Evolutionary conservation across 805 yeast genomes (phyloP), one percentile per base, ranked within the genome.

Genomic region (Saccharomyces paradoxus): DNA sequence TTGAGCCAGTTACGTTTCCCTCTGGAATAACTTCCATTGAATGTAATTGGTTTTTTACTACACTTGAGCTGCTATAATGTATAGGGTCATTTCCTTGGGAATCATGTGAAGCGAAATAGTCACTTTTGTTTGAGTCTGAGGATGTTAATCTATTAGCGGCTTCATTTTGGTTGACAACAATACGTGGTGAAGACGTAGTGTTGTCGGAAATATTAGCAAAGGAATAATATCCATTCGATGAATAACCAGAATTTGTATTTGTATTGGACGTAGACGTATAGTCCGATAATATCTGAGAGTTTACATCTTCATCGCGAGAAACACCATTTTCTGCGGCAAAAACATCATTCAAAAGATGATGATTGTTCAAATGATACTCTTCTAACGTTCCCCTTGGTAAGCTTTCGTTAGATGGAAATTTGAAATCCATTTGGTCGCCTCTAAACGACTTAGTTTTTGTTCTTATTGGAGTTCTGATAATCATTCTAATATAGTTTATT

Each of bases 341-440:
- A 10, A 53, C 50, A 24, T 60, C 66, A 48, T 67, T 67, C 26
- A 69, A 53, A 31, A 68, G 32, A 51, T 62, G 64, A 54, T 67
- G 71, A 48, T 68, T 68, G 49, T 60, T 66, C 58, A 65, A 48
- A 22, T 61, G 63, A 26, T 56, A 55, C 37, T 63, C 66, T 24
- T 64, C 60, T 4, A 57, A 32, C 2, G 50, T 41, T 3, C 48
- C 49, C 3, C 55, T 50, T 24, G 58, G 62, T 44, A 59, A 49
- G 46, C 58, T 60, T 50, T 69, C 74, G 3, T 57, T 58, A 5
- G 69, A 64, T 14, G 78, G 78, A 52, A 74, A 74, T 52, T 67
- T 66, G 59, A 74, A 74, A 14, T 60, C 69, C 69, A 71, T 65
- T 56, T 74, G 77, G 1, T 70, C 61, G 4, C 78, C 78, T 26